These are phyloP conservation scores for Ichthyophthirius multifiliis DNA, from an alignment of 169 alveolate species.

Conservation along the genomic window DNA sequence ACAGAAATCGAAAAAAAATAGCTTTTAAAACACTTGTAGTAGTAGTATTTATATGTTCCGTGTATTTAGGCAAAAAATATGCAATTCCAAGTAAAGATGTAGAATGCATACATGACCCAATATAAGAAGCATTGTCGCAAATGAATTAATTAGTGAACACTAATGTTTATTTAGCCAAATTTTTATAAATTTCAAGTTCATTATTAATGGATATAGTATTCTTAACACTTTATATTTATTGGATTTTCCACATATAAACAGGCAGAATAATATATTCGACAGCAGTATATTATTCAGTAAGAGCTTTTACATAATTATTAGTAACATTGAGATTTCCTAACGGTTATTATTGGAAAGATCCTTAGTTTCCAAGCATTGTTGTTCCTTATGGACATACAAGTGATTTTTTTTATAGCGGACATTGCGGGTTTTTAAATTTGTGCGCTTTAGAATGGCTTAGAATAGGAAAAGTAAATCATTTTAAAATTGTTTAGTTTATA, in stretches of 20 bases:
- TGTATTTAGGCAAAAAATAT: neutral
- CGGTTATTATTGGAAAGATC: constrained; percentile 58
- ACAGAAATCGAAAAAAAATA: no score
- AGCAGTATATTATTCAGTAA: neutral
- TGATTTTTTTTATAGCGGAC: constrained; percentile 62
- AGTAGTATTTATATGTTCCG: neutral
- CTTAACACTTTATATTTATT: neutral
- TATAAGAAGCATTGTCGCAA: neutral
- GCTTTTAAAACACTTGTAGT: no score
- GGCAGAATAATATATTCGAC: neutral
- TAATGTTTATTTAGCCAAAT: neutral
- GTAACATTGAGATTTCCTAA: constrained; percentile 40
- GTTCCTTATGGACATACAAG: constrained; percentile 52
- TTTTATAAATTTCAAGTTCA: neutral
- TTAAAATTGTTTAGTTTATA: neutral
- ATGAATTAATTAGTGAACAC: neutral
- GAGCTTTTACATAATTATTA: neutral
- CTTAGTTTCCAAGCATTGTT: constrained; percentile 42
- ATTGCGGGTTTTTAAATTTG: constrained; percentile 38
- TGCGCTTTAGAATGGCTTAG: constrained; percentile 16
- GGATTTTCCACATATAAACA: neutral
- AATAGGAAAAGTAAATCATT: neutral
- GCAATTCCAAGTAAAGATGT: neutral
- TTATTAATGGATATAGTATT: neutral
- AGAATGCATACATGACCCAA: neutral